Base-by-base conservation (phyloP, 129 eudicot species). In the Solidago caesia region DNA sequence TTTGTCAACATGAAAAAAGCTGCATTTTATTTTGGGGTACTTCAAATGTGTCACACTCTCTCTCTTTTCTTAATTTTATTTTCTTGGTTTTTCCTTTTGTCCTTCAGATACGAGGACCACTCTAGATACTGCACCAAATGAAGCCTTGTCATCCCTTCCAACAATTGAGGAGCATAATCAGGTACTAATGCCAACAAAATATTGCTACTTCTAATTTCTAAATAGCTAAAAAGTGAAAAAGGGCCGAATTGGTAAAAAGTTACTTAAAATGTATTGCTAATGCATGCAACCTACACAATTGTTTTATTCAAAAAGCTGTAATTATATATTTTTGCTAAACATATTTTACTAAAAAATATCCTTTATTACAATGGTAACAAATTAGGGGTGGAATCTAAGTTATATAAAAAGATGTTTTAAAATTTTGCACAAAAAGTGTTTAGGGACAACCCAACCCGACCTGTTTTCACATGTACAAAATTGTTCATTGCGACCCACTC, bases 81-180 rank as follows among this genome's bases (percentile, higher is more conserved):
- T 56, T 15, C 14, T 53, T 53, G 49, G 44, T 42, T 44, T 65
- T 25, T n/a, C 27, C 68, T 45, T 57, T 67, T 15, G 70, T 59
- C 64, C 70, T 74, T 74, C 81, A 80, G 89, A 70, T 83, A 14
- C 55, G 57, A 86, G 79, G 62, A 63, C 53, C 63, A 76, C 85
- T 44, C 70, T 53, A 52, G 82, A 81, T 75, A 56, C 69, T 79
- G 58, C 46, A 46, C 76, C 47, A 1, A 53, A 69, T 43, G 87
- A 86, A 69, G 45, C 62, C 46, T 66, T 52, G 68, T 61, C 82
- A 16, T 53, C 85, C 51, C 70, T 63, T 57, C 82, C 88, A 61
- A 75, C 82, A 29, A 73, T 81, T 53, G 47, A 81, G 82, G 85
- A 68, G 55, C 85, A 80, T 63, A 75, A 71, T 68, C 86, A 84